phyloP scores from a whole-genome alignment of 805 yeast species.

The Cyberlindnera galapagoensis region DNA sequence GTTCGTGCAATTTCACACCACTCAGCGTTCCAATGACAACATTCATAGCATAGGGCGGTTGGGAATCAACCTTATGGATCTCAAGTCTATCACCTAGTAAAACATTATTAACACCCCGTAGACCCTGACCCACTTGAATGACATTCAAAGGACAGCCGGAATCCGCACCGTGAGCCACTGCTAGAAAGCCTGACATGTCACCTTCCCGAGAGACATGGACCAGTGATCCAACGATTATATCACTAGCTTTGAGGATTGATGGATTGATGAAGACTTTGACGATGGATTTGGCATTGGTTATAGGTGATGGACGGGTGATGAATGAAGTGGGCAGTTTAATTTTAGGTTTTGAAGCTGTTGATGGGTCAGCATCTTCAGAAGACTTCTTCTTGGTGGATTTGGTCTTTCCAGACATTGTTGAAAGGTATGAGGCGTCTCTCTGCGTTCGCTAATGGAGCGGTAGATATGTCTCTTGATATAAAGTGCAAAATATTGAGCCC shows the following conservation, averaged over 20 bases:
- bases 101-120: conserved; percentile 36
- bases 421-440: no score
- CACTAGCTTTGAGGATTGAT: conserved; percentile 40
- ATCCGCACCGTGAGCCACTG: conserved; percentile 33
- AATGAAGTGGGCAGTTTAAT: conserved; percentile 32
- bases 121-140: conserved; percentile 41
- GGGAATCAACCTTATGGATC: conserved; percentile 38
- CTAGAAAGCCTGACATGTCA: conserved; percentile 37
- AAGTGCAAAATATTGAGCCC: no score
- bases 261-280: conserved; percentile 36
- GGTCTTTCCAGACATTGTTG: no score
- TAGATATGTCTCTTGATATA: no score
- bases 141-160: conserved; percentile 30
- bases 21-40: conserved; percentile 28
- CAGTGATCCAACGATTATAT: conserved; percentile 38
- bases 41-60: conserved; percentile 40
- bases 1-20: conserved; percentile 17
- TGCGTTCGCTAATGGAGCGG: no score
- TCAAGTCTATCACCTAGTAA: conserved; percentile 46
- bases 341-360: conserved; percentile 21
- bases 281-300: conserved; percentile 24
- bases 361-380: conserved; percentile 11
- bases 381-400: conserved; percentile 22
- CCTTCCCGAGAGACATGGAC: conserved; percentile 41
- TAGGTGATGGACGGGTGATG: conserved; percentile 32